Conservation (phyloP, 2,329 filamentous ascomycete genomes). For the Cladobotryum mycophilum region DNA sequence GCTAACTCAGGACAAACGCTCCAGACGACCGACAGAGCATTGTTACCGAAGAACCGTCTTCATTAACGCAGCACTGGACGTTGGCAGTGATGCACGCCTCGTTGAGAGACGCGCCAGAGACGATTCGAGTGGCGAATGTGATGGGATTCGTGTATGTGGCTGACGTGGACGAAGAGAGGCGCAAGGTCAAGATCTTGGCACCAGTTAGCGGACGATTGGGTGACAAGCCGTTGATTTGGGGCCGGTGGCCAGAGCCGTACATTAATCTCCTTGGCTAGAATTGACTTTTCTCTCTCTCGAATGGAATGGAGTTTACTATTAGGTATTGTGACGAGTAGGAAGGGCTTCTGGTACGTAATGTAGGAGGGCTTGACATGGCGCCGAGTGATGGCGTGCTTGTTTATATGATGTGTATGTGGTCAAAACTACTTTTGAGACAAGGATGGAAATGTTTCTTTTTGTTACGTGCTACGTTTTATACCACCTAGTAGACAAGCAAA, state of each 20-base stretch:
- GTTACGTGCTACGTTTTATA: no score
- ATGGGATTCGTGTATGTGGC: conserved; percentile 92
- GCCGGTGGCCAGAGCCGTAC: conserved; percentile 78
- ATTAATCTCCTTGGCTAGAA: conserved; percentile 62
- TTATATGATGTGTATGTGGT: no score
- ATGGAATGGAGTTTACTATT: background rate
- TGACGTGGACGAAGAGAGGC: conserved; percentile 80
- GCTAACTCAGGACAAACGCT: no score
- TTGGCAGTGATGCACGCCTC: conserved; percentile 79
- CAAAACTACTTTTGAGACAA: no score
- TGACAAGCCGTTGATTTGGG: conserved; percentile 74
- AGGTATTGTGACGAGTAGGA: background rate
- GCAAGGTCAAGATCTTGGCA: conserved; percentile 72
- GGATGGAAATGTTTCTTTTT: no score
- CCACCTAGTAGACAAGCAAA: no score
- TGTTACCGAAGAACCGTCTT: conserved; percentile 58
- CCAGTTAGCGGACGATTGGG: conserved; percentile 79
- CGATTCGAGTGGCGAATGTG: conserved; percentile 72
- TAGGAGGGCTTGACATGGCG: no score
- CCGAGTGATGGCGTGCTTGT: no score
- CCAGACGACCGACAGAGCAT: conserved; percentile 38
- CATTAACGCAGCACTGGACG: conserved; percentile 70
- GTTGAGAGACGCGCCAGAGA: conserved; percentile 60
- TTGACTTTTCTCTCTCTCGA: background rate
- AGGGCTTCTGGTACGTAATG: background rate